phyloP scores from a whole-genome alignment of 2,329 filamentous ascomycete species.

The Trichoderma endophyticum region DNA sequence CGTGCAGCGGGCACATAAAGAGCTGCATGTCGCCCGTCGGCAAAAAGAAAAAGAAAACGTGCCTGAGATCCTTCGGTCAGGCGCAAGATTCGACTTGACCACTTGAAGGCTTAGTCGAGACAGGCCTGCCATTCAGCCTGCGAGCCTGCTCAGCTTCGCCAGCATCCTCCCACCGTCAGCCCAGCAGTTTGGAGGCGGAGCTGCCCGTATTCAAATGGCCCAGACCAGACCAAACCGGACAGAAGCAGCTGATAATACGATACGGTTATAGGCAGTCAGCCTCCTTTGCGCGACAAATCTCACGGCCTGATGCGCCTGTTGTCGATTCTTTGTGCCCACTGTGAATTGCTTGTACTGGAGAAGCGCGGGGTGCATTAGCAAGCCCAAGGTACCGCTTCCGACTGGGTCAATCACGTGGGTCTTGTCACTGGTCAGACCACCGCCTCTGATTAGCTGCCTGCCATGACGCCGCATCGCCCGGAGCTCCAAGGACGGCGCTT shows the following conservation, averaged over 20 bases:
- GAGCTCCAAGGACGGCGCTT: slow-evolving; percentile 41
- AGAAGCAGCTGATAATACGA: neutral
- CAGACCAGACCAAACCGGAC: neutral
- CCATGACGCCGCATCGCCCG: slow-evolving; percentile 35
- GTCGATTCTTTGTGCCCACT: neutral
- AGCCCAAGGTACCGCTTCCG: slow-evolving; percentile 7
- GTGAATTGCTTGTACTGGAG: neutral
- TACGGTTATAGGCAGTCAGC: neutral
- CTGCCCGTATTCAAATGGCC: neutral
- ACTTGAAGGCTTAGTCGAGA: neutral
- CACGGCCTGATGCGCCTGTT: neutral
- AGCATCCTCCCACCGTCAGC: neutral
- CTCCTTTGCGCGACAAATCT: neutral
- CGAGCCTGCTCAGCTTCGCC: neutral
- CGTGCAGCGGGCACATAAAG: slow-evolving; percentile 13
- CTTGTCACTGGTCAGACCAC: neutral
- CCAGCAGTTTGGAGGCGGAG: neutral
- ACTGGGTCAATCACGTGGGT: slow-evolving; percentile 15
- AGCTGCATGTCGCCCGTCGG: neutral
- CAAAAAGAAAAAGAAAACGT: neutral
- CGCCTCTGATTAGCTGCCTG: neutral
- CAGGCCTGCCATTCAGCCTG: neutral
- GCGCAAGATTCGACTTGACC: neutral
- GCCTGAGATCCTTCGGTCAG: slow-evolving; percentile 6
- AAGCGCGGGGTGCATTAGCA: slow-evolving; percentile 17